Evolutionary conservation across 148 eudicot genomes (phyloP).

Genomic region (Mesembryanthemum crystallinum): DNA sequence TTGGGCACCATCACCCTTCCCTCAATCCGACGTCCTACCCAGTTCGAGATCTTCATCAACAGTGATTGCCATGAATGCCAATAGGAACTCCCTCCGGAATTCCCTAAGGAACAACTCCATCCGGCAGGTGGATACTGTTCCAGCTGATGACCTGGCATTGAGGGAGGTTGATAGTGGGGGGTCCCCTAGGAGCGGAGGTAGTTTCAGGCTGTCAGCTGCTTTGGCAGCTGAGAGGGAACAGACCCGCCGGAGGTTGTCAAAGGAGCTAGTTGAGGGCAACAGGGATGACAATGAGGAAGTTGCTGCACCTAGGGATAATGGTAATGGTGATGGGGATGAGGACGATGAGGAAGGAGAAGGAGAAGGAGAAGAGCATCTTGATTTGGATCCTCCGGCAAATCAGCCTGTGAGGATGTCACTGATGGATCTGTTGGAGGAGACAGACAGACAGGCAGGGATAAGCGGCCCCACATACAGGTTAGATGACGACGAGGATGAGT

Average conservation of each 20-base stretch:
- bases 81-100: slow-evolving; percentile 24
- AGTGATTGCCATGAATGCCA: slow-evolving; percentile 10
- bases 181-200: slow-evolving; percentile 36
- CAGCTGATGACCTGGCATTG: slow-evolving; percentile 25
- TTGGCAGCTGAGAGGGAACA: slow-evolving; percentile 45
- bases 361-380: slow-evolving; percentile 22
- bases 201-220: slow-evolving; percentile 46
- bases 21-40: slow-evolving; percentile 18
- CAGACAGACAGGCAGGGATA: slow-evolving; percentile 58
- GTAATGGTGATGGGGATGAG: slow-evolving; percentile 5
- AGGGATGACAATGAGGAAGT: slow-evolving; percentile 23
- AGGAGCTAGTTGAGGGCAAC: slow-evolving; percentile 25
- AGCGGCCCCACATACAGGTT: slow-evolving; percentile 48
- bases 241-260: slow-evolving; percentile 37
- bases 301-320: neutral
- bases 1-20: slow-evolving; percentile 16
- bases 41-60: slow-evolving; percentile 2
- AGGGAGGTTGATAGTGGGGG: slow-evolving; percentile 32
- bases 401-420: slow-evolving; percentile 61
- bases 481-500: slow-evolving; percentile 40
- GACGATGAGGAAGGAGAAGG: slow-evolving; percentile 21
- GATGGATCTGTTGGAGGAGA: slow-evolving; percentile 86
- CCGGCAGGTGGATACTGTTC: slow-evolving; percentile 23
- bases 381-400: slow-evolving; percentile 8
- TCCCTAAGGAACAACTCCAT: slow-evolving; percentile 28